Evolutionary conservation across 2,329 filamentous ascomycete genomes (phyloP), one percentile per base, ranked within the genome.

Genomic region (Xylaria sp.): DNA sequence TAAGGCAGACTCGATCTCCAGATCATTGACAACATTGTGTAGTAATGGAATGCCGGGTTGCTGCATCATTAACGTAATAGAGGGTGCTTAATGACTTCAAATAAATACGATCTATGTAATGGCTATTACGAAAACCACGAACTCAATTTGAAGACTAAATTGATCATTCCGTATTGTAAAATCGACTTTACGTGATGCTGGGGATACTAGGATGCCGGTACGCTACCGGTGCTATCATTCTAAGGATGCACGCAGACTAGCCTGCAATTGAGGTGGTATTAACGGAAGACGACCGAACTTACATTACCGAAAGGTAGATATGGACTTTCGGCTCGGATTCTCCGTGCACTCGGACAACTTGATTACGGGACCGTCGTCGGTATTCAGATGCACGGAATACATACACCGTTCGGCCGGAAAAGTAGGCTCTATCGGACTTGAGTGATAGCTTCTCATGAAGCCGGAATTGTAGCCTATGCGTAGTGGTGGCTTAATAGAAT

Each of bases 21-120:
- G 53, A 58, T 48, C 21, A 58, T 50, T 58, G 42, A 63, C 44
- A 27, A 63, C 48, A 6, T 27, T 57, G 21, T 53, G 61, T 21
- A 63, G 21, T 18, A 58, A 50, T 55, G 61, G 61, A 13, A 40
- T n/a, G 9, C 10, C 27, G 29, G 21, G 21, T 50, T 57, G 51
- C 21, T 21, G 53, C 61, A 57, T 57, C 16, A 5, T 60, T 32
- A 29, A 48, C 21, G 40, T 8, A 8, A 47, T 23, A 23, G 18
- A 54, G 29, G 10, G 51, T 35, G n/a, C 13, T 35, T 35, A 32
- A 27, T 27, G 12, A 9, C 25, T 51, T 18, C 10, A 27, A 27
- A 13, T 13, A 13, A 25, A 51, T 13, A 51, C 23, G 10, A 29
- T 29, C 23, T 51, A 54, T 35, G 3, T 35, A 21, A 54, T 54